Evolutionary conservation across 495 filamentous ascomycete genomes (phyloP).

Genomic region (Penicillium arizonense): DNA sequence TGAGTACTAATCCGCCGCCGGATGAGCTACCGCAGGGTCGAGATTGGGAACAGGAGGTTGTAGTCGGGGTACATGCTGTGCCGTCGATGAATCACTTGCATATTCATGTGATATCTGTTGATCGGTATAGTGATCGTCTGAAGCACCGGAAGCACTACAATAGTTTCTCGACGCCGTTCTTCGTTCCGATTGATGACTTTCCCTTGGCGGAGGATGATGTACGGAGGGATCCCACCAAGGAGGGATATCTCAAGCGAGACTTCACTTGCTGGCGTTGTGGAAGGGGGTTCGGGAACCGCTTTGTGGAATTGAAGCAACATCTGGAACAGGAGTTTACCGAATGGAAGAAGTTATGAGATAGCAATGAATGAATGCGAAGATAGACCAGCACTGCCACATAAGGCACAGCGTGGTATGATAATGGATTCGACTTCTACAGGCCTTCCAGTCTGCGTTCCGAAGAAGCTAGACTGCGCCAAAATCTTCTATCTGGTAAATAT

Average conservation of each 20-base stretch:
- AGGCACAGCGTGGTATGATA: constrained; percentile 8
- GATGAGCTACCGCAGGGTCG: constrained; percentile 64
- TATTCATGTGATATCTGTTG: constrained; percentile 78
- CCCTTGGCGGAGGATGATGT: constrained; percentile 64
- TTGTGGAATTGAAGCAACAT: constrained; percentile 75
- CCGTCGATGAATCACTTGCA: constrained; percentile 95
- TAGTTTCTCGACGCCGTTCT: constrained; percentile 85
- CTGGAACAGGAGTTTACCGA: constrained; percentile 74
- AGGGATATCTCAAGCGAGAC: constrained; percentile 58
- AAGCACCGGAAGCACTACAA: constrained; percentile 90
- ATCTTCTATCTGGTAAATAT: constrained; percentile 27
- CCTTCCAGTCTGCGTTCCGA: constrained; percentile 1
- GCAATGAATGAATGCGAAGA: constrained; percentile 1
- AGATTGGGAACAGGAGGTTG: constrained; percentile 76
- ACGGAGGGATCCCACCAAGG: constrained; percentile 51
- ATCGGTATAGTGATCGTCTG: constrained; percentile 66
- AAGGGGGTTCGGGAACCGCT: constrained; percentile 66
- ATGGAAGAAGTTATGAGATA: constrained; percentile 68
- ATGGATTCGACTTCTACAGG: constrained; percentile 6
- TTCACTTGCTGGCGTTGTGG: constrained; percentile 87
- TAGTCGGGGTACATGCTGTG: constrained; percentile 76
- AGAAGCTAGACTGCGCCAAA: constrained; percentile 7
- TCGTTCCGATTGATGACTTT: constrained; percentile 77
- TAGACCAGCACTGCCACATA: constrained; percentile 9
- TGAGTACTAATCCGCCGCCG: constrained; percentile 42